Conservation (phyloP, 2,329 filamentous ascomycete species). For the Berkeleyomyces rouxiae region DNA sequence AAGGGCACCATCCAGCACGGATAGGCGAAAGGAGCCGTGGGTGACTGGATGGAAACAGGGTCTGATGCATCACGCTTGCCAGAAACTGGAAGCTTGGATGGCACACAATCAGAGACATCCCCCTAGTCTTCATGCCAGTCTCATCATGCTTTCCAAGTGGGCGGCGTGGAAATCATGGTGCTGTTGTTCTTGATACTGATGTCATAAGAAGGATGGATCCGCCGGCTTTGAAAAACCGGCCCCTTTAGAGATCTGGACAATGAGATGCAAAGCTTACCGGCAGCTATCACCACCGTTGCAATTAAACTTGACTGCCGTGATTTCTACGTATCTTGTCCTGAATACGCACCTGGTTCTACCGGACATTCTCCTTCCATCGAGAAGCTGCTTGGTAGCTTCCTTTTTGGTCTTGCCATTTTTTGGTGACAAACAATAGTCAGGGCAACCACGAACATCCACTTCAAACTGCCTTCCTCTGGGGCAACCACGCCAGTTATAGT, state of each 20-base stretch:
- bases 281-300: neutral
- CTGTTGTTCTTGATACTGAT: neutral
- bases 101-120: neutral
- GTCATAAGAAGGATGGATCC: neutral
- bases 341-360: neutral
- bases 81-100: neutral
- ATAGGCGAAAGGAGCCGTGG: neutral
- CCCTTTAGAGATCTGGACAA: neutral
- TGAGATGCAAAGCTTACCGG: no score
- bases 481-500: neutral
- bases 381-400: neutral
- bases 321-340: neutral
- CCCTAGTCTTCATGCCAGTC: neutral
- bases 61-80: neutral
- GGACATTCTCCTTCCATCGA: neutral
- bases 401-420: neutral
- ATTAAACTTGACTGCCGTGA: neutral
- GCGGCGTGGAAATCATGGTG: neutral
- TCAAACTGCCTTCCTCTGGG: neutral
- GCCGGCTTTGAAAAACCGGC: neutral
- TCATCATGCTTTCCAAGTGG: neutral
- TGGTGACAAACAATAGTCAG: neutral
- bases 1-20: neutral
- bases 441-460: neutral
- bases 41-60: neutral